phyloP scores from a whole-genome alignment of 2,329 filamentous ascomycete species.

The Sordariomycetes sp. region DNA sequence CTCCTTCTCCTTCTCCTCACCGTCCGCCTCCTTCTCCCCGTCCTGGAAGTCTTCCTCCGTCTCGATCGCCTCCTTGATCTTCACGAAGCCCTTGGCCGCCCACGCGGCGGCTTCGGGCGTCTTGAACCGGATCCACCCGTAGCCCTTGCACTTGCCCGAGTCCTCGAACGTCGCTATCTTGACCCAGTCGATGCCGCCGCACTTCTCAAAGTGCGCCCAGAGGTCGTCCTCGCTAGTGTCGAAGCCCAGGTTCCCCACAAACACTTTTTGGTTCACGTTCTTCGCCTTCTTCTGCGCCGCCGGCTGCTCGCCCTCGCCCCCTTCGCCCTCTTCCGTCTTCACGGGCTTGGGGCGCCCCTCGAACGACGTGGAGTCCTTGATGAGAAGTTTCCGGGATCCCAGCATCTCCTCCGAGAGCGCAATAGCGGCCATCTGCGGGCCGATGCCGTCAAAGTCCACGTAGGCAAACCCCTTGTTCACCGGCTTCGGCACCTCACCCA shows the following conservation, averaged over 20 bases:
- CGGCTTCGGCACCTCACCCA: slow-evolving; percentile 6
- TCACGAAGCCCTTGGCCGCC: slow-evolving; percentile 65
- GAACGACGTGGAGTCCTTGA: slow-evolving; percentile 85
- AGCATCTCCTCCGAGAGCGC: slow-evolving; percentile 76
- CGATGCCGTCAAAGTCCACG: slow-evolving; percentile 68
- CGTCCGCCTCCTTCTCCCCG: slow-evolving; percentile 16
- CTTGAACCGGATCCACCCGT: slow-evolving; percentile 86
- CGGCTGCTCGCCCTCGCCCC: slow-evolving; percentile 12
- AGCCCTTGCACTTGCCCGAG: slow-evolving; percentile 94
- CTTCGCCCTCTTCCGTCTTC: slow-evolving; percentile 17
- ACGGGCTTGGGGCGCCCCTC: slow-evolving; percentile 73
- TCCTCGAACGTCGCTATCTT: slow-evolving; percentile 95
- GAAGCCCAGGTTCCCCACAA: slow-evolving; percentile 83
- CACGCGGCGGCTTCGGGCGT: slow-evolving; percentile 58
- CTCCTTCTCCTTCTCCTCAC: slow-evolving; percentile 18
- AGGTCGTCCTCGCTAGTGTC: slow-evolving; percentile 71
- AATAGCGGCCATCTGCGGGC: slow-evolving; percentile 64
- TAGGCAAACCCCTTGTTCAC: slow-evolving; percentile 90
- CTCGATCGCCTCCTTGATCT: slow-evolving; percentile 51
- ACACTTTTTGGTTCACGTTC: slow-evolving; percentile 69
- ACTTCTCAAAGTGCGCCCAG: slow-evolving; percentile 68
- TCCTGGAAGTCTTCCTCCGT: slow-evolving; percentile 48
- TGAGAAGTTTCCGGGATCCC: slow-evolving; percentile 65
- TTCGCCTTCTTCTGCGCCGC: slow-evolving; percentile 17
- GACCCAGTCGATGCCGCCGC: slow-evolving; percentile 68